Percentiles rank a stretch among this genome's conserved stretches.
Conservation (phyloP, 345 rosid genomes). For the Triadica sebifera region DNA sequence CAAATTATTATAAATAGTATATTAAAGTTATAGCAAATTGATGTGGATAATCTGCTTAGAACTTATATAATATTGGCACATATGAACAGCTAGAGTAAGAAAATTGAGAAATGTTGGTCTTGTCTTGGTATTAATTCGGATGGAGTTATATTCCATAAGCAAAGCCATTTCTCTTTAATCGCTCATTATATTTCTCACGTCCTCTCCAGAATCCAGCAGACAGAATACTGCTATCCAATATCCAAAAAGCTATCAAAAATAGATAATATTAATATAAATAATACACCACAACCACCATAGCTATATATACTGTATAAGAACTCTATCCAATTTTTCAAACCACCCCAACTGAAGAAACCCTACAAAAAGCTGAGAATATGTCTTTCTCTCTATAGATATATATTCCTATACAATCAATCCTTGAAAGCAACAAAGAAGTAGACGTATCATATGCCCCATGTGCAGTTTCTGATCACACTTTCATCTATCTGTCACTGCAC, state of each 20-base stretch:
- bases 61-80: no score
- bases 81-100: no score
- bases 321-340: neutral
- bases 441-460: slow-evolving; percentile 22
- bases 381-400: neutral
- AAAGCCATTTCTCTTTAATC: no score
- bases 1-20: no score
- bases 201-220: slow-evolving; percentile 3
- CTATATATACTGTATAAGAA: neutral
- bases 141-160: neutral
- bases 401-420: neutral
- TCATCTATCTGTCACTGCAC: neutral
- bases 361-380: neutral
- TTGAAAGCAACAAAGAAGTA: slow-evolving; percentile 24
- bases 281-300: neutral
- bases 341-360: neutral
- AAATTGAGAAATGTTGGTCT: no score
- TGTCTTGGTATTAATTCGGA: no score
- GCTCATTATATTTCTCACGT: neutral
- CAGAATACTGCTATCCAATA: neutral
- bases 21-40: no score
- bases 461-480: slow-evolving; percentile 8
- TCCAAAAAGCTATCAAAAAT: neutral
- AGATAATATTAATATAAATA: neutral
- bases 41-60: no score